These are phyloP conservation scores for Trichoderma atrobrunneum DNA, from an alignment of 2,329 filamentous ascomycete species.

Conservation along the genomic window DNA sequence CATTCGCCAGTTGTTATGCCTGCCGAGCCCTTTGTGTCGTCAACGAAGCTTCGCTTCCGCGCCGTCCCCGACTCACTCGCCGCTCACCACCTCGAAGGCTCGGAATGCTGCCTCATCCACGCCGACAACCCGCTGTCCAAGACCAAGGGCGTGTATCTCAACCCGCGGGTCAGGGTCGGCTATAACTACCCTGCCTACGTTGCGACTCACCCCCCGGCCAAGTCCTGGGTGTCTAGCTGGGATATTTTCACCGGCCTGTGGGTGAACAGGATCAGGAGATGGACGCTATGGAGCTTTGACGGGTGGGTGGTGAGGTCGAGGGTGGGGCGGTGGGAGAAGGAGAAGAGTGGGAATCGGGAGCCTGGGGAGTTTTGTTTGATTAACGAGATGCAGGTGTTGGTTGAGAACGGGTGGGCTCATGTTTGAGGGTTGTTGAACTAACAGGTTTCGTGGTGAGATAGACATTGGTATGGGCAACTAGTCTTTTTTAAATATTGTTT, in stretches of 20 bases:
- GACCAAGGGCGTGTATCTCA: slow-evolving; percentile 60
- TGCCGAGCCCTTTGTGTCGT: slow-evolving; percentile 52
- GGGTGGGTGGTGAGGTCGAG: slow-evolving; percentile 37
- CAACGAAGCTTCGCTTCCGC: slow-evolving; percentile 55
- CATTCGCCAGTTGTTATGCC: slow-evolving; percentile 45
- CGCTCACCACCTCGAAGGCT: slow-evolving; percentile 64
- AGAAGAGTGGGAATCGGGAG: slow-evolving; percentile 38
- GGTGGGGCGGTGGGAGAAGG: slow-evolving; percentile 39
- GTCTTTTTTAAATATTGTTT: not conserved
- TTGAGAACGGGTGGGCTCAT: slow-evolving; percentile 58
- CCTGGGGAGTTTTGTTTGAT: slow-evolving; percentile 53
- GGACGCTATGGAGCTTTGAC: slow-evolving; percentile 34
- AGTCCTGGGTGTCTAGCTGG: slow-evolving; percentile 46
- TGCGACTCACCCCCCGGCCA: slow-evolving; percentile 39
- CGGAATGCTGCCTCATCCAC: slow-evolving; percentile 76
- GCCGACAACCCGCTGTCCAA: slow-evolving; percentile 62
- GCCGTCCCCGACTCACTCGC: slow-evolving; percentile 62
- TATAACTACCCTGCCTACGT: slow-evolving; percentile 57
- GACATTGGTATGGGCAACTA: not conserved
- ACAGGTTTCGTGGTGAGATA: not conserved
- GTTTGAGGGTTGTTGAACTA: slow-evolving; percentile 32
- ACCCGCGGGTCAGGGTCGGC: slow-evolving; percentile 66
- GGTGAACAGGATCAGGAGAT: slow-evolving; percentile 53
- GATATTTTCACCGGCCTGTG: slow-evolving; percentile 55
- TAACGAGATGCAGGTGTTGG: slow-evolving; percentile 60